Conservation (phyloP, 805 yeast species). For the Cyberlindnera mississippiensis region DNA sequence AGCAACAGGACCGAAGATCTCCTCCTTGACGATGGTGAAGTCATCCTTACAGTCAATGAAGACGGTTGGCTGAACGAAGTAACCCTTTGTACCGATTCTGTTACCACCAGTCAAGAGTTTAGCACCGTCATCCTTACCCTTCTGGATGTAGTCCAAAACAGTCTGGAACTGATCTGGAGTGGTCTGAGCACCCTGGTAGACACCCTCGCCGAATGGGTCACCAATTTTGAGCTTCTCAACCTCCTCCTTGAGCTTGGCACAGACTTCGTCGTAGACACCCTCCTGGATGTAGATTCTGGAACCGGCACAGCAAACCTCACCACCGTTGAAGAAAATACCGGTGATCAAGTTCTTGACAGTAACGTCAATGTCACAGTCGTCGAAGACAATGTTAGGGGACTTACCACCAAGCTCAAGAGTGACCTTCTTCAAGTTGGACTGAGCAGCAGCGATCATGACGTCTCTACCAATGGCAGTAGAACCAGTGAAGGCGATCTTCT, state of each 20-base stretch:
- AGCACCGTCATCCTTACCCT: conserved; percentile 57
- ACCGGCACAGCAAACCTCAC: conserved; percentile 71
- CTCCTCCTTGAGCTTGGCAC: conserved; percentile 45
- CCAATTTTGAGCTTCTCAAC: conserved; percentile 55
- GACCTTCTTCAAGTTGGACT: conserved; percentile 59
- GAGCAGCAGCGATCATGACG: conserved; percentile 58
- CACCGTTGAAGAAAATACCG: conserved; percentile 65
- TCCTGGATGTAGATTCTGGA: conserved; percentile 62
- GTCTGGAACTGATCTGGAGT: conserved; percentile 55
- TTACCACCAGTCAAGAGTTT: conserved; percentile 57
- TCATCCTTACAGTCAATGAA: conserved; percentile 50
- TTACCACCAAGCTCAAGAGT: conserved; percentile 69
- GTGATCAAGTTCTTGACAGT: conserved; percentile 44
- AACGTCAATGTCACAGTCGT: conserved; percentile 52
- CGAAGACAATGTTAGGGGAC: conserved; percentile 61
- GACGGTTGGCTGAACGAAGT: conserved; percentile 58
- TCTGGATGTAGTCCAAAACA: conserved; percentile 53
- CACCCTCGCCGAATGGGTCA: conserved; percentile 54
- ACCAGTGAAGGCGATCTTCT: conserved; percentile 67
- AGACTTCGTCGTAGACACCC: conserved; percentile 50
- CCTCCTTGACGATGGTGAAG: conserved; percentile 54
- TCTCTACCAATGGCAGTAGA: conserved; percentile 60
- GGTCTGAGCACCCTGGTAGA: conserved; percentile 65
- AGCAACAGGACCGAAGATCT: conserved; percentile 66
- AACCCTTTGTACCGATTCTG: conserved; percentile 54